Evolutionary conservation across 2,329 filamentous ascomycete species (phyloP).

Genomic region (Sporothrix schenckii): DNA sequence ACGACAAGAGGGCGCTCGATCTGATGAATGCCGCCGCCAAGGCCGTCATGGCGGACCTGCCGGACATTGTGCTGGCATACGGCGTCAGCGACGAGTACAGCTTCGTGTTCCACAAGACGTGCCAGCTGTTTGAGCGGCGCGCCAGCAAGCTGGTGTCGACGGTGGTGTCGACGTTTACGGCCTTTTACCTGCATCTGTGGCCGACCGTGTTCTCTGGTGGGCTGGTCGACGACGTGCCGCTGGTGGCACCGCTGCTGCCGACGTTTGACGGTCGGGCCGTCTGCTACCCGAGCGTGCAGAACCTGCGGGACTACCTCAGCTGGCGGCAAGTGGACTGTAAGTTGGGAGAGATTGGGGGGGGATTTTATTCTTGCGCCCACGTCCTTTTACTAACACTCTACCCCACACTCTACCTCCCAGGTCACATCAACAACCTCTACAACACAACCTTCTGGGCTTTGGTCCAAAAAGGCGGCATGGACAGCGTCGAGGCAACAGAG

Average conservation of each 20-base stretch:
- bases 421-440: constrained; percentile 97
- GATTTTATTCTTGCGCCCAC: background rate
- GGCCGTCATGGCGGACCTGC: constrained; percentile 78
- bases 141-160: constrained; percentile 89
- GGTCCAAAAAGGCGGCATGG: constrained; percentile 69
- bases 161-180: constrained; percentile 89
- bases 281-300: constrained; percentile 78
- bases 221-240: constrained; percentile 46
- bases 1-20: constrained; percentile 81
- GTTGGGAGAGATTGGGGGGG: constrained; percentile 40
- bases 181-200: constrained; percentile 87
- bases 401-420: constrained; percentile 52
- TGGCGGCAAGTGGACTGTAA: constrained; percentile 96
- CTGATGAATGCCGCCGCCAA: constrained; percentile 95
- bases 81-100: constrained; percentile 95
- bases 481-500: constrained; percentile 72
- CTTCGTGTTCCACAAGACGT: constrained; percentile 85
- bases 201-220: constrained; percentile 70
- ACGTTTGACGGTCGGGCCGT: constrained; percentile 93
- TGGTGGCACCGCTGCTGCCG: constrained; percentile 75
- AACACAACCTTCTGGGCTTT: constrained; percentile 96
- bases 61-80: constrained; percentile 85
- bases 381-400: background rate
- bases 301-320: constrained; percentile 91
- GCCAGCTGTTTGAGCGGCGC: constrained; percentile 81